Conservation (phyloP, 2,329 filamentous ascomycete species). For the Rhynchosporium graminicola region DNA sequence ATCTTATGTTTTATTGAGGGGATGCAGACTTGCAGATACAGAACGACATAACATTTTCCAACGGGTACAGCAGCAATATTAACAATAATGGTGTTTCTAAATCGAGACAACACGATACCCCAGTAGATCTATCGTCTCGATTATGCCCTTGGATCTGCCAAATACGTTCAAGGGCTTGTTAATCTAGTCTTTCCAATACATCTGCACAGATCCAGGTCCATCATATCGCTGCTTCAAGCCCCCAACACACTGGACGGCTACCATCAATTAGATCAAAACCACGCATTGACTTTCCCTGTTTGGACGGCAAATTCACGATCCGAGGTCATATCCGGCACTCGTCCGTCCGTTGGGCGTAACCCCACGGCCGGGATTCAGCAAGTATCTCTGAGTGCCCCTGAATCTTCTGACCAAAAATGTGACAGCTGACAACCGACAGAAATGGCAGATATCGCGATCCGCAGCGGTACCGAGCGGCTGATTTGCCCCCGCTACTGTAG, state of each 20-base stretch:
- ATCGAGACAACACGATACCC: background rate
- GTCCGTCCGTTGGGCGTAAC: background rate
- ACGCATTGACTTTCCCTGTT: background rate
- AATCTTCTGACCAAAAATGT: background rate
- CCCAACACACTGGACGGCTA: background rate
- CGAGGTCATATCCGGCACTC: background rate
- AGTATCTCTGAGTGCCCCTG: background rate
- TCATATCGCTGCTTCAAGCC: conserved; percentile 7
- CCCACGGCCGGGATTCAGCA: background rate
- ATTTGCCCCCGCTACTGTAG: too few relatives aligned
- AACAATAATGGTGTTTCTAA: too few relatives aligned
- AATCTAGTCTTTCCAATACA: background rate
- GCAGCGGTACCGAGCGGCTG: too few relatives aligned
- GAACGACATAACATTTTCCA: too few relatives aligned
- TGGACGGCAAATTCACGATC: too few relatives aligned
- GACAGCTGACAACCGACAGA: background rate
- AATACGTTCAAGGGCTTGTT: background rate
- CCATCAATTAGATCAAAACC: background rate
- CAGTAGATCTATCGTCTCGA: too few relatives aligned
- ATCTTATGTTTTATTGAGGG: too few relatives aligned
- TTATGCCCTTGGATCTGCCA: background rate
- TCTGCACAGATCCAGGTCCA: background rate
- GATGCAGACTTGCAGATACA: too few relatives aligned
- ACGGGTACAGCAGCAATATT: too few relatives aligned
- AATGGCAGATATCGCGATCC: background rate